A percentile compares a stretch with the other conserved stretches of the same genome.
Evolutionary conservation across 2,329 filamentous ascomycete genomes (phyloP).

Genomic region (Diaporthe citrichinensis): DNA sequence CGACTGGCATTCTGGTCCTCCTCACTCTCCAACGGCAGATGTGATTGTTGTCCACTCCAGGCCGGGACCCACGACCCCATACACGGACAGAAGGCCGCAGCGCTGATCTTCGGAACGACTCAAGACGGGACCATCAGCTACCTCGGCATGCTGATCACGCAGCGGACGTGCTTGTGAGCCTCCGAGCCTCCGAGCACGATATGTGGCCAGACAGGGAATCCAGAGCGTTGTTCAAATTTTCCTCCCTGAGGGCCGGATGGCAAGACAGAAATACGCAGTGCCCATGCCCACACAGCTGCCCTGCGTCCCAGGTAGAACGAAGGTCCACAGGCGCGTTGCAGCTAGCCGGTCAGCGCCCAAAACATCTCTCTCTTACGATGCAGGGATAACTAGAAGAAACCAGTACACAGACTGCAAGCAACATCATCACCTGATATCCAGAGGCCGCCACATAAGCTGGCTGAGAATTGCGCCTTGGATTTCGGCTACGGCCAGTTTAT

Average conservation of each 20-base stretch:
- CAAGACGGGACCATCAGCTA: neutral
- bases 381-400: neutral
- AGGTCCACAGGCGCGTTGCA: neutral
- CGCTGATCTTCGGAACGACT: neutral
- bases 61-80: neutral
- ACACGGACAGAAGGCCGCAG: neutral
- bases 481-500: neutral
- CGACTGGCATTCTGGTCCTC: neutral
- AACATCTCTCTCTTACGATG: neutral
- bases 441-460: neutral
- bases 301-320: no score
- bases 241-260: neutral
- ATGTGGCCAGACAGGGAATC: no score
- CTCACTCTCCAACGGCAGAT: slow-evolving; percentile 18
- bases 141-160: neutral
- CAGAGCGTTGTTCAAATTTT: neutral
- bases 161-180: no score
- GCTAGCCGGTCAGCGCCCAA: neutral
- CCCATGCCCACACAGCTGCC: neutral
- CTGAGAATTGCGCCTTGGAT: neutral
- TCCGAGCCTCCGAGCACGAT: neutral
- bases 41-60: neutral
- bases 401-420: no score
- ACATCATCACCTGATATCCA: no score
- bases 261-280: neutral